phyloP scores from a whole-genome alignment of 1,139 yeast genomes.

The Meyerozyma carpophila region DNA sequence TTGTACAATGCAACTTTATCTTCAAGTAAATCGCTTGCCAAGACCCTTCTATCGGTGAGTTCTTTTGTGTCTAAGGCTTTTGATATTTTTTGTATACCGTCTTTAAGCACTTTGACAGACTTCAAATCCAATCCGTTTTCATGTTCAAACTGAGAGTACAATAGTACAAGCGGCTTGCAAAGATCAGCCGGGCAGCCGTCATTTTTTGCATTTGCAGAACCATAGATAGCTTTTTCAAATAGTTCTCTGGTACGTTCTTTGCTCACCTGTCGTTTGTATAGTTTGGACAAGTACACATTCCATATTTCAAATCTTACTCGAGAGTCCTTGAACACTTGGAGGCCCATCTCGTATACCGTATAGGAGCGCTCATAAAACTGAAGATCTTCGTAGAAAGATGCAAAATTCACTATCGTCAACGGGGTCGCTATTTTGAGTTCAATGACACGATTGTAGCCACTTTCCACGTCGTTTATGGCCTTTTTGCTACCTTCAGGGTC shows the following conservation, averaged over 20 bases:
- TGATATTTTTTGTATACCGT: conserved; percentile 13
- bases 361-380: conserved; percentile 49
- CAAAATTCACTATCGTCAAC: conserved; percentile 59
- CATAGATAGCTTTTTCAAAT: conserved; percentile 52
- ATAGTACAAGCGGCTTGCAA: conserved; percentile 43
- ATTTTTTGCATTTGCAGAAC: conserved; percentile 23
- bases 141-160: conserved; percentile 60
- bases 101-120: conserved; percentile 21
- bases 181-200: conserved; percentile 38
- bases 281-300: conserved; percentile 59
- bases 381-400: conserved; percentile 52
- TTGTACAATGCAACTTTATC: conserved; percentile 21
- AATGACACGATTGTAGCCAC: conserved; percentile 57
- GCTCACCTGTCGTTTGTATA: conserved; percentile 31
- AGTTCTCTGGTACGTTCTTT: conserved; percentile 65
- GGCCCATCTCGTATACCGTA: conserved; percentile 62
- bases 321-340: conserved; percentile 54
- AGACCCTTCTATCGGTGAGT: conserved; percentile 1
- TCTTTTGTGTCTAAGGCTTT: conserved; percentile 3
- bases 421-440: conserved; percentile 68
- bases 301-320: conserved; percentile 62
- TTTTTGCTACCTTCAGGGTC: conserved; percentile 16
- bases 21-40: conserved; percentile 9
- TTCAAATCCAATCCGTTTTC: conserved; percentile 23
- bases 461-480: conserved; percentile 10